Percentiles rank a stretch among this genome's conserved stretches.
These are phyloP conservation scores for Botrytis sinoallii DNA, from an alignment of 2,329 filamentous ascomycete species.

Conservation along the genomic window DNA sequence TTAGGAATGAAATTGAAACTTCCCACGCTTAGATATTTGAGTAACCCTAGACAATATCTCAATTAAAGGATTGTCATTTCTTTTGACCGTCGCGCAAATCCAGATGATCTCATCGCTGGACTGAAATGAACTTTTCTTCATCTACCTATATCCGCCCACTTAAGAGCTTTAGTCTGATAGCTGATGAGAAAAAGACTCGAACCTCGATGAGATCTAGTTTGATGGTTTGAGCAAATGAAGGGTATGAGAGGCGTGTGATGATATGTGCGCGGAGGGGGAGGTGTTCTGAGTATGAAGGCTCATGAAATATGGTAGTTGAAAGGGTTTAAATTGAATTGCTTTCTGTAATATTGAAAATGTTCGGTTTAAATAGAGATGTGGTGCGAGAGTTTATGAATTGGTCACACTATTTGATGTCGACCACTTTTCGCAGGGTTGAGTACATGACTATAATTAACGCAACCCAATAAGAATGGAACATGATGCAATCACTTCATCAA, in stretches of 20 bases:
- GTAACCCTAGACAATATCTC: too few relatives aligned
- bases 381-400: neutral
- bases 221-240: neutral
- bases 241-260: neutral
- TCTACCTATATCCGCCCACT: too few relatives aligned
- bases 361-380: fast-evolving
- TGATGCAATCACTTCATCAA: constrained; percentile 30
- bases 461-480: fast-evolving
- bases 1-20: neutral
- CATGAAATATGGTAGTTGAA: fast-evolving
- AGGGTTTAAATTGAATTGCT: neutral
- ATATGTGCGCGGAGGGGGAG: too few relatives aligned
- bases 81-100: neutral
- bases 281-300: neutral
- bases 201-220: neutral
- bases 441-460: too few relatives aligned
- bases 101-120: neutral
- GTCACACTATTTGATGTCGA: neutral
- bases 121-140: neutral
- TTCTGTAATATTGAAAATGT: neutral
- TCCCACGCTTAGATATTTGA: too few relatives aligned
- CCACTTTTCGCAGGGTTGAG: neutral
- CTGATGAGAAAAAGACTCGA: neutral
- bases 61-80: neutral
- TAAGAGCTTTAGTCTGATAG: too few relatives aligned